phyloP scores from a whole-genome alignment of 108 stramenopile species.

The Thalassiosira profunda region DNA sequence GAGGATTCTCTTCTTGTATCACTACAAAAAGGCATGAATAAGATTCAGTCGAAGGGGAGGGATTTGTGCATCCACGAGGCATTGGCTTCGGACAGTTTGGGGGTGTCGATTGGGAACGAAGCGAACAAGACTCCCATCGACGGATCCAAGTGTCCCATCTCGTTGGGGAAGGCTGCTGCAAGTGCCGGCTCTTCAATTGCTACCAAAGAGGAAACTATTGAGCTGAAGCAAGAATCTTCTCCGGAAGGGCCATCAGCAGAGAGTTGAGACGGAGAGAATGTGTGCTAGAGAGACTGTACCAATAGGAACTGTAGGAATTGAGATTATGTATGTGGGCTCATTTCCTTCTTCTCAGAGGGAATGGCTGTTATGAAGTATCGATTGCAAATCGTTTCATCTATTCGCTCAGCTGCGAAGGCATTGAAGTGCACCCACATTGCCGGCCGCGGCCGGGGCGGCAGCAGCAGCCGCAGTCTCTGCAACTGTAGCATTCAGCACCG shows the following conservation, averaged over 20 bases:
- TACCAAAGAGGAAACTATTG: neutral
- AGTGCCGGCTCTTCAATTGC: constrained; percentile 55
- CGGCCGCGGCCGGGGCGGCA: neutral
- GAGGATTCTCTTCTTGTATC: constrained; percentile 1
- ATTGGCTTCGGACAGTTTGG: constrained; percentile 35
- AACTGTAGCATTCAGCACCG: constrained; percentile 21
- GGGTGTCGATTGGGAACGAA: constrained; percentile 23
- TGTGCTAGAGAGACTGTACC: too few species aligned
- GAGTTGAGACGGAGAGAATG: too few species aligned
- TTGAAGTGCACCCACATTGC: too few species aligned
- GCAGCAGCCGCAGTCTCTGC: neutral
- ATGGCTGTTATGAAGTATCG: too few species aligned
- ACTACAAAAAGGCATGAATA: constrained; percentile 47
- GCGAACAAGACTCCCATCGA: constrained; percentile 23
- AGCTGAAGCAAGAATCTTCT: constrained; percentile 5
- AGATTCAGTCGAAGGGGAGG: constrained; percentile 74
- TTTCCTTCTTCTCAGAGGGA: too few species aligned
- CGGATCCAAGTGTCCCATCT: constrained; percentile 39
- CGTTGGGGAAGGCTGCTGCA: constrained; percentile 22
- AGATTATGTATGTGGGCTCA: too few species aligned
- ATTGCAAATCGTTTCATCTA: too few species aligned
- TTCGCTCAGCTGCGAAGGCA: too few species aligned
- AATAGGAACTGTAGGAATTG: too few species aligned
- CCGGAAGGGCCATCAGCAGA: neutral
- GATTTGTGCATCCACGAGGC: constrained; percentile 87